Evolutionary conservation across 495 filamentous ascomycete genomes (phyloP).

Genomic region (Penicillium angulare): DNA sequence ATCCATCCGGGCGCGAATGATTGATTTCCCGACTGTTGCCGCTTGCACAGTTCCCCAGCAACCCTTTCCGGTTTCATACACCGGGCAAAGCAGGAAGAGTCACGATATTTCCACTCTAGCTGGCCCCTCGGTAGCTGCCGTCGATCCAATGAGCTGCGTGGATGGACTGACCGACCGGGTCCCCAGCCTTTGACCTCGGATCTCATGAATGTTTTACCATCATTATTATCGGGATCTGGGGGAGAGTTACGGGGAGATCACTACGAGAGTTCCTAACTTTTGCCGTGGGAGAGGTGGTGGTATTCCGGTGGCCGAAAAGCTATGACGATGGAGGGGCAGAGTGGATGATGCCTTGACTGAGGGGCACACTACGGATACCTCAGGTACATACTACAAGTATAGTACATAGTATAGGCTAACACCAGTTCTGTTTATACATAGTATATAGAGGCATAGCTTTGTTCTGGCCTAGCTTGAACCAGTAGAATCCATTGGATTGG

Average conservation of each 20-base stretch:
- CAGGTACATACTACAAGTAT: background rate
- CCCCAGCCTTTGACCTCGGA: slow-evolving; percentile 23
- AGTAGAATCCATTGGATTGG: background rate
- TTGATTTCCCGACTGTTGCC: slow-evolving; percentile 36
- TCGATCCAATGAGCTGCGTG: slow-evolving; percentile 33
- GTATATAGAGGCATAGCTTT: background rate
- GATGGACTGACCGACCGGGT: slow-evolving; percentile 19
- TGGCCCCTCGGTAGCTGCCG: slow-evolving; percentile 36
- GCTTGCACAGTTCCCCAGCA: slow-evolving; percentile 28
- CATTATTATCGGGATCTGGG: background rate
- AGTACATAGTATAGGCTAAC: background rate
- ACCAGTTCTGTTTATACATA: background rate
- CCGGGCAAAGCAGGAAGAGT: slow-evolving; percentile 51
- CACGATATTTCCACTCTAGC: slow-evolving; percentile 36
- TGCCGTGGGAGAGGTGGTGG: background rate
- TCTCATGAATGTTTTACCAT: slow-evolving; percentile 36
- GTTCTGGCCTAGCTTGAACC: background rate
- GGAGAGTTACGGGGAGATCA: background rate
- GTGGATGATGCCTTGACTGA: slow-evolving; percentile 20
- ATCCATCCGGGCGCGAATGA: slow-evolving; percentile 12
- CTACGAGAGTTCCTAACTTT: slow-evolving; percentile 9
- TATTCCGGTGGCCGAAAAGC: slow-evolving; percentile 1
- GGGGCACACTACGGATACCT: slow-evolving; percentile 11
- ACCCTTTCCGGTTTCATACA: slow-evolving; percentile 52
- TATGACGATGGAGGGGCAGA: slow-evolving; percentile 6